phyloP scores from a whole-genome alignment of 805 yeast species.

The Candida dendrica region DNA sequence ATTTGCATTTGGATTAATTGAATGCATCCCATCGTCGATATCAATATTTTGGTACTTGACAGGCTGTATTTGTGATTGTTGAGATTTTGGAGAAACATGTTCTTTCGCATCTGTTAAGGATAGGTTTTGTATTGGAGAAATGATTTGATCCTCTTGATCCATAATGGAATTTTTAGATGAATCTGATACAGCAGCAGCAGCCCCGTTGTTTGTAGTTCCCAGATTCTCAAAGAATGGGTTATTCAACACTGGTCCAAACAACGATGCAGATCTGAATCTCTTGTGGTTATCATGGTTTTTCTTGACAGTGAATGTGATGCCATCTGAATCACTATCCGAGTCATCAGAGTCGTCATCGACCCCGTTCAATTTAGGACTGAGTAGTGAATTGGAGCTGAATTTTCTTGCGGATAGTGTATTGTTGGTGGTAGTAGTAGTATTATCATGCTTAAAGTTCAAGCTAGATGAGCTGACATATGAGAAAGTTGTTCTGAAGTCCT shows the following conservation, averaged over 20 bases:
- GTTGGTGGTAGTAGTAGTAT: constrained; percentile 7
- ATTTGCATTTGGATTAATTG: not conserved
- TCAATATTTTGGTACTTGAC: constrained; percentile 17
- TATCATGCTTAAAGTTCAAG: not conserved
- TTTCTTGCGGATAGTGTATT: constrained; percentile 5
- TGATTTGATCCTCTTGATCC: constrained; percentile 7
- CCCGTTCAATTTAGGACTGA: constrained; percentile 6
- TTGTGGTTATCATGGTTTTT: constrained; percentile 9
- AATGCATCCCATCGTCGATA: constrained; percentile 17
- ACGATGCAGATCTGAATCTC: constrained; percentile 19
- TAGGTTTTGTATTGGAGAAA: constrained; percentile 4
- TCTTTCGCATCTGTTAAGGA: not conserved
- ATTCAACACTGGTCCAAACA: constrained; percentile 18
- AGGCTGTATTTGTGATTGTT: not conserved
- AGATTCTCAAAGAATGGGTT: constrained; percentile 15
- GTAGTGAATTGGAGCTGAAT: constrained; percentile 17
- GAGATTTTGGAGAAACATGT: not conserved
- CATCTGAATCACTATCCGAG: constrained; percentile 16
- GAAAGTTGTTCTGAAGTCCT: constrained; percentile 19
- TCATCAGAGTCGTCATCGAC: constrained; percentile 9
- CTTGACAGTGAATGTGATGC: constrained; percentile 17
- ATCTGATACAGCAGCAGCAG: not conserved
- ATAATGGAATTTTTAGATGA: not conserved
- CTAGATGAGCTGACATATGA: not conserved
- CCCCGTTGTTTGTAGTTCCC: too few relatives aligned